phyloP scores from a whole-genome alignment of 176 grass and related monocot species.

The Pontederia paniculata region DNA sequence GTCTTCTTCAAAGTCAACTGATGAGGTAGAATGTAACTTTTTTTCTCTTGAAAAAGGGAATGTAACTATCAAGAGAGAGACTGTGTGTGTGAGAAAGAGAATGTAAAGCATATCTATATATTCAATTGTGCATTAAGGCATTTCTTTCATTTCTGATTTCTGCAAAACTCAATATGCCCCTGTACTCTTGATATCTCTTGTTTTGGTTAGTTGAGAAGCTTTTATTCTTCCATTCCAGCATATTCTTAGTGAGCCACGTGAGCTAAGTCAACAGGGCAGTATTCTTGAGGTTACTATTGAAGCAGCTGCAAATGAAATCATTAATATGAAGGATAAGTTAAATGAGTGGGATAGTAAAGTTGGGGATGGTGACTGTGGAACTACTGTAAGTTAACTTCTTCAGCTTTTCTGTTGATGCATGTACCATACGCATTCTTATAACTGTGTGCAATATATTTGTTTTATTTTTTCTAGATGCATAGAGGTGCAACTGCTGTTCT shows the following conservation, averaged over 20 bases:
- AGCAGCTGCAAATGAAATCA: constrained; percentile 69
- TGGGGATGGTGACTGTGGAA: constrained; percentile 96
- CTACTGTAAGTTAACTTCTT: constrained; percentile 50
- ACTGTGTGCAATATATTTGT: not conserved
- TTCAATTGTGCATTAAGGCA: too few relatives aligned
- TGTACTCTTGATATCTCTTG: constrained; percentile 1
- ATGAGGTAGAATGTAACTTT: constrained; percentile 35
- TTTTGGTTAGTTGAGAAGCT: constrained; percentile 1
- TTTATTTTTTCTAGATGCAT: constrained; percentile 68
- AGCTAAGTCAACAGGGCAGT: constrained; percentile 58
- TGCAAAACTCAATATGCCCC: too few relatives aligned
- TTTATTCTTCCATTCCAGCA: constrained; percentile 6
- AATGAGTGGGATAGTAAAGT: constrained; percentile 99
- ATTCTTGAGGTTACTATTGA: constrained; percentile 73
- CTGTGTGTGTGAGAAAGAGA: too few relatives aligned
- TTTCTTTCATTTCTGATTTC: too few relatives aligned
- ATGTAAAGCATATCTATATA: too few relatives aligned
- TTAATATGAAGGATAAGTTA: constrained; percentile 56
- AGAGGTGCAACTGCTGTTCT: constrained; percentile 87
- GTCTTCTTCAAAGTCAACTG: constrained; percentile 54
- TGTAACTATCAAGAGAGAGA: not conserved
- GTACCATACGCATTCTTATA: not conserved
- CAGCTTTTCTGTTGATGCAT: constrained; percentile 3
- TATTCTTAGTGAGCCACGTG: constrained; percentile 50
- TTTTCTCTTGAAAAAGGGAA: not conserved